phyloP scores from a whole-genome alignment of 2,329 filamentous ascomycete species.

The Aspergillus calidoustus region DNA sequence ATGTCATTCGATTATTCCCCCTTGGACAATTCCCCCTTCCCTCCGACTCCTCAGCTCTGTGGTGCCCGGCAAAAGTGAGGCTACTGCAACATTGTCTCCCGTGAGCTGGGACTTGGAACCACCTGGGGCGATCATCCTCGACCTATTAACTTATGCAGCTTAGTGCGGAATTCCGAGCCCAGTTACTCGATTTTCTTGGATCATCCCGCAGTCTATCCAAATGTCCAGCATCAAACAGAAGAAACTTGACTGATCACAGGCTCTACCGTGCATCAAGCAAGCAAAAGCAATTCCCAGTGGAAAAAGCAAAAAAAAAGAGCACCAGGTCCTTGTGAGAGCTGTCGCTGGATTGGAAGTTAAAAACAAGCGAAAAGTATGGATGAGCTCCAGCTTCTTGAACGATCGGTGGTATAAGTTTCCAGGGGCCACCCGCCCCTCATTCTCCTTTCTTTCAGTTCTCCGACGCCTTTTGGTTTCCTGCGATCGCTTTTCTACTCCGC shows the following conservation, averaged over 20 bases:
- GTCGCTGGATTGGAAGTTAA: background rate
- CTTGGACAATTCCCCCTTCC: background rate
- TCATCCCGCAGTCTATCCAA: slow-evolving; percentile 3
- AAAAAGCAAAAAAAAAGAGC: background rate
- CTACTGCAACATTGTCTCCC: background rate
- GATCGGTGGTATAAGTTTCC: slow-evolving; percentile 9
- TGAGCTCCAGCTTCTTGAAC: background rate
- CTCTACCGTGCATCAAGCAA: background rate
- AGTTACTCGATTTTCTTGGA: slow-evolving; percentile 3
- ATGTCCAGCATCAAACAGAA: background rate
- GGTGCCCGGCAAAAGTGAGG: slow-evolving; percentile 8
- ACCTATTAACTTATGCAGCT: slow-evolving; percentile 5
- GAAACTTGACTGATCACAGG: slow-evolving; percentile 10
- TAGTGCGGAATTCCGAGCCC: slow-evolving; percentile 13
- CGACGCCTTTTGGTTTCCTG: background rate
- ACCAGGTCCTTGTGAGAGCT: background rate
- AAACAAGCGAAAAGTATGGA: background rate
- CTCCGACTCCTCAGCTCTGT: background rate
- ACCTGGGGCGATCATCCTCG: slow-evolving; percentile 14
- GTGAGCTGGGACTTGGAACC: slow-evolving; percentile 4
- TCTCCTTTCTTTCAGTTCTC: background rate
- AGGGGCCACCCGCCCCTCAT: slow-evolving; percentile 5
- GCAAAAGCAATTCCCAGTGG: slow-evolving; percentile 6
- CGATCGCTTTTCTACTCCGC: background rate
- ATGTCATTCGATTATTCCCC: background rate